Conservation (phyloP, 2,329 filamentous ascomycete species). For the Taxawa tesnikishii region DNA sequence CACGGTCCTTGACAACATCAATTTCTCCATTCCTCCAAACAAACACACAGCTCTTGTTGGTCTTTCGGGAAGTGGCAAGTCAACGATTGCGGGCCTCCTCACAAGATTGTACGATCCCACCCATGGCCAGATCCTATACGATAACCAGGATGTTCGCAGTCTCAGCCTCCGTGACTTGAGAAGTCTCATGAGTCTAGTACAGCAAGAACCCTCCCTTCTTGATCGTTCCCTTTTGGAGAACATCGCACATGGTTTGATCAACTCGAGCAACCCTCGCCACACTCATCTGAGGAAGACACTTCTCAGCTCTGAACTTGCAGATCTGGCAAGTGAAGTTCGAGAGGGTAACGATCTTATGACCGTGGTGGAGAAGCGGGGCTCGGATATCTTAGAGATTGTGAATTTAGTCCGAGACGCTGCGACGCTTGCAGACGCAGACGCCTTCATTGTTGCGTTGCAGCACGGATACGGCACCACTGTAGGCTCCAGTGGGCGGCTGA, state of each 20-base stretch:
- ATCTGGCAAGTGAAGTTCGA: slow-evolving; percentile 41
- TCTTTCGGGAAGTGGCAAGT: slow-evolving; percentile 29
- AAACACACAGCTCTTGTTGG: slow-evolving; percentile 31
- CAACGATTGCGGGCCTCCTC: slow-evolving; percentile 26
- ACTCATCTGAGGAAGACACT: slow-evolving; percentile 32
- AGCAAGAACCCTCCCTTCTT: slow-evolving; percentile 39
- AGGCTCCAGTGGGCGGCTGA: slow-evolving; percentile 22
- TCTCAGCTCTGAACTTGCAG: slow-evolving; percentile 34
- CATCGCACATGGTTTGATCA: slow-evolving; percentile 38
- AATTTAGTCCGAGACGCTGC: slow-evolving; percentile 37
- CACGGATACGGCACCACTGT: slow-evolving; percentile 49
- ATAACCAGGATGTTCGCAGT: slow-evolving; percentile 24
- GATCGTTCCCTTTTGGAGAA: slow-evolving; percentile 42
- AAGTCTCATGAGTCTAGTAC: slow-evolving; percentile 27
- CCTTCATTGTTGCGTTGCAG: slow-evolving; percentile 49
- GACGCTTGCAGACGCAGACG: slow-evolving; percentile 47
- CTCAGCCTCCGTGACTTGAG: slow-evolving; percentile 24
- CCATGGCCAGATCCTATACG: slow-evolving; percentile 20
- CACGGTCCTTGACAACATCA: slow-evolving; percentile 24
- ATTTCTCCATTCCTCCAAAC: slow-evolving; percentile 23
- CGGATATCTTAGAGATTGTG: slow-evolving; percentile 39
- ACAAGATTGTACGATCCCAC: slow-evolving; percentile 24
- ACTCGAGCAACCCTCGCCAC: slow-evolving; percentile 21
- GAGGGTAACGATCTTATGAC: slow-evolving; percentile 35
- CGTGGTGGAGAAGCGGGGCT: slow-evolving; percentile 31